Base-by-base conservation (phyloP, 192 early-diverging fungal species). In the Podila epigama region DNA sequence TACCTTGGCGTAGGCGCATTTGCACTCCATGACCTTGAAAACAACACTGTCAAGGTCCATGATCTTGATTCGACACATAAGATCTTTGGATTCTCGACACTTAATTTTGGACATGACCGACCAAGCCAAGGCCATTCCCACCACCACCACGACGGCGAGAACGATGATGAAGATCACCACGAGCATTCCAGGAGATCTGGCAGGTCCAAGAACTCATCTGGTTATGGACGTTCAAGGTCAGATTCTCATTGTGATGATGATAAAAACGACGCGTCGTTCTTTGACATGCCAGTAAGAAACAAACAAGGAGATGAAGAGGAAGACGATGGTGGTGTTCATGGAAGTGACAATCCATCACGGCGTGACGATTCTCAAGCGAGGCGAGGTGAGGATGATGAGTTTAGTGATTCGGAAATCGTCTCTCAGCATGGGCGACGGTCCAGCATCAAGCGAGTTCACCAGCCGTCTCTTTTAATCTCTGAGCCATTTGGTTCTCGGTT, bases 51-150 rank as follows among this genome's bases (percentile, higher is more conserved):
- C 27, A 73, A 71, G n/a, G 63, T 79, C 5, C 78, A 84, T 27
- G 86, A 88, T 37, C 61, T 88, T 13, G 66, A 77, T n/a, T 85
- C 84, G 9, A 86, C 84, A 1, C 86, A 88, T 55, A 88, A 88
- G 55, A 62, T 88, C 4, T 88, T 88, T 54, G 82, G 84, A 39
- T 66, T 88, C 51, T 75, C 82, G 34, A 79, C 81, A 15, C 69
- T 88, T 33, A 75, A 88, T 55, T 70, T 84, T 44, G 68, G 66
- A 15, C 58, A 37, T 8, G 53, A 72, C 18, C 59, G 31, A 10
- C 15, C 62, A 50, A 63, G 63, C 12, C 50, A 58, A 54, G 50
- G 69, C 33, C 66, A 60, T 4, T 54, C 27, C 58, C 62, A 72
- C 31, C 42, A 39, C 18, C 35, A 78, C 44, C 60, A 44, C 2